phyloP scores from a whole-genome alignment of 305 asterid species.

The Fraxinus xanthoxyloides region DNA sequence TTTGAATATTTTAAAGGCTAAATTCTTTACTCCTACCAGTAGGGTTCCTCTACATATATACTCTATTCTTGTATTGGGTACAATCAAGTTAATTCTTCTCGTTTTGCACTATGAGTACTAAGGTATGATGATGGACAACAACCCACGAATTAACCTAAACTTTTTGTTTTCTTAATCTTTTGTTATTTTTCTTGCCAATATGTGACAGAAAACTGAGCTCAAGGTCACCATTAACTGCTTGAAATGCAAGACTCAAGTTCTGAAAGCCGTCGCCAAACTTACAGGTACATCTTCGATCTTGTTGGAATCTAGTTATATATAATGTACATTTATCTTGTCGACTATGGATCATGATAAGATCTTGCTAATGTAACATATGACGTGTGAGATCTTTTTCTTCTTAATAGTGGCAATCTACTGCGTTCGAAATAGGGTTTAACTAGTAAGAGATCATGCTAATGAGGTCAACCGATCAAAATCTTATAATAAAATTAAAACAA shows the following conservation, averaged over 20 bases:
- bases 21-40: neutral
- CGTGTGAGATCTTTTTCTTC: neutral
- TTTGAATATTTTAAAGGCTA: neutral
- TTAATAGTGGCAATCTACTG: neutral
- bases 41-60: neutral
- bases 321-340: neutral
- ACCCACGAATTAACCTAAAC: neutral
- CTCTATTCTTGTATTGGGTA: neutral
- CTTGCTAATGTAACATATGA: neutral
- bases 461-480: neutral
- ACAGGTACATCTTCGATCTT: slow-evolving; percentile 18
- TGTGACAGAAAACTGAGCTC: slow-evolving; percentile 32
- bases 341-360: neutral
- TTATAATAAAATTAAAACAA: no score
- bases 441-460: neutral
- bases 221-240: slow-evolving; percentile 34
- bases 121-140: slow-evolving; percentile 10
- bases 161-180: neutral
- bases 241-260: slow-evolving; percentile 31
- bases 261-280: slow-evolving; percentile 31
- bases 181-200: neutral
- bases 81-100: neutral
- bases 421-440: neutral
- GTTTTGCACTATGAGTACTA: slow-evolving; percentile 18
- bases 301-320: neutral